Evolutionary conservation across 2,329 filamentous ascomycete genomes (phyloP), one percentile per base, ranked within the genome.

Genomic region (Mycosphaerella sp.): DNA sequence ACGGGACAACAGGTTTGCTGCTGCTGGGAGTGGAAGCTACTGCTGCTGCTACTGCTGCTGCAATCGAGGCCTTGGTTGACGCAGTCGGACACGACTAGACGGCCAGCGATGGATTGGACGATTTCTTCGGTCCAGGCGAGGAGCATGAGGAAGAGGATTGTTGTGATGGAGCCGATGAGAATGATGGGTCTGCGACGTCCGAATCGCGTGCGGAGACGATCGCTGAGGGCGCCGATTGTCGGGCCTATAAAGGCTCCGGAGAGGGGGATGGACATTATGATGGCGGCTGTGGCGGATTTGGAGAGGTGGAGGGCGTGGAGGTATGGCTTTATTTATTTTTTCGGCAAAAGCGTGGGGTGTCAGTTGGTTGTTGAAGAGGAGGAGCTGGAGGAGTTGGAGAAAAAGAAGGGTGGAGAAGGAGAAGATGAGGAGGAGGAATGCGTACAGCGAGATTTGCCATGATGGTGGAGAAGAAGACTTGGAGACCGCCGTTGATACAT

Each of bases 391-490:
- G 17, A 12, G 6, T n/a, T 30, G 30, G 12, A n/a, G 36, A 18
- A 39, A 1, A 13, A 4, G 17, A 13, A 18, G 14, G 10, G 36
- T 6, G 36, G 12, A 39, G 12, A 14, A 9, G 21, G 44, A 25
- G 12, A 16, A 8, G 30, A 8, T 1, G 13, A 13, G 35, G 30
- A 8, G 1, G 13, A 13, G 35, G 12, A 14, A 17, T 30, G 39
- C 55, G 10, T 47, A 58, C 56, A 10, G 52, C 28, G 21, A 59
- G 45, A 32, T 59, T 53, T 10, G 57, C 57, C 57, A 59, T 59
- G 2, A 56, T 50, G 6, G 57, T 59, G 1, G 57, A 59, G 27
- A 59, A 59, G 50, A 59, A 59, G 17, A 59, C 57, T 50, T 59
- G 57, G 1, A 59, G 52, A n/a, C 57, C 57, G 41, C 57, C 57